phyloP scores from a whole-genome alignment of 2,329 filamentous ascomycete genomes.

The Exophiala mesophila region DNA sequence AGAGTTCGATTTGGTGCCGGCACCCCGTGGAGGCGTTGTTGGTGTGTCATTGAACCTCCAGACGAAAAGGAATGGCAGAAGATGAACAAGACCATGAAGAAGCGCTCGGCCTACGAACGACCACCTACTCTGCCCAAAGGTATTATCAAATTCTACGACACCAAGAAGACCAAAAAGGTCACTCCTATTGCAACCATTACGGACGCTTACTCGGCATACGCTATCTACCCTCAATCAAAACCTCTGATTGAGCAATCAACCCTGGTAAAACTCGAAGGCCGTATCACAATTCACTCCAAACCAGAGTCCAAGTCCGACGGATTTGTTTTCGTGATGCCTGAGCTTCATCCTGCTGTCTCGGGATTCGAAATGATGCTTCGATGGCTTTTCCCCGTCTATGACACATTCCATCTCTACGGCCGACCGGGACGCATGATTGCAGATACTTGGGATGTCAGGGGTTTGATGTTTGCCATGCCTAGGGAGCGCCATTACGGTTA shows the following conservation, averaged over 20 bases:
- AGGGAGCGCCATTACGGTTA: slow-evolving; percentile 84
- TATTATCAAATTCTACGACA: slow-evolving; percentile 91
- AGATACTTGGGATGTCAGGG: slow-evolving; percentile 78
- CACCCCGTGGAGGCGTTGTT: slow-evolving; percentile 92
- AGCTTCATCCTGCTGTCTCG: slow-evolving; percentile 81
- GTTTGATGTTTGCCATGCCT: slow-evolving; percentile 98
- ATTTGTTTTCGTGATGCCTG: slow-evolving; percentile 97
- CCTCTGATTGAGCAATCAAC: slow-evolving; percentile 92
- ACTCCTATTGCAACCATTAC: slow-evolving; percentile 86
- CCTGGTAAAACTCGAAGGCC: slow-evolving; percentile 86
- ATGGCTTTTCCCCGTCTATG: slow-evolving; percentile 89
- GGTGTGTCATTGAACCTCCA: slow-evolving; percentile 89
- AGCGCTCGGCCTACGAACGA: slow-evolving; percentile 78
- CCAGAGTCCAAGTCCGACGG: slow-evolving; percentile 77
- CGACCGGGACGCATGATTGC: slow-evolving; percentile 81
- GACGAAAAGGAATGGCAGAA: slow-evolving; percentile 89
- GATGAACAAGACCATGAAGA: slow-evolving; percentile 74
- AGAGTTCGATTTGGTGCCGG: slow-evolving; percentile 92
- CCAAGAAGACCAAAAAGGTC: slow-evolving; percentile 87
- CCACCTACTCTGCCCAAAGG: slow-evolving; percentile 66
- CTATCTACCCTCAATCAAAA: slow-evolving; percentile 92
- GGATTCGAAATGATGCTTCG: slow-evolving; percentile 94
- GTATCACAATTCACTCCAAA: slow-evolving; percentile 78
- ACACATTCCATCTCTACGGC: slow-evolving; percentile 87
- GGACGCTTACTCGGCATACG: slow-evolving; percentile 86